Conservation (phyloP, 106 monocot genomes). For the Allium cepa region DNA sequence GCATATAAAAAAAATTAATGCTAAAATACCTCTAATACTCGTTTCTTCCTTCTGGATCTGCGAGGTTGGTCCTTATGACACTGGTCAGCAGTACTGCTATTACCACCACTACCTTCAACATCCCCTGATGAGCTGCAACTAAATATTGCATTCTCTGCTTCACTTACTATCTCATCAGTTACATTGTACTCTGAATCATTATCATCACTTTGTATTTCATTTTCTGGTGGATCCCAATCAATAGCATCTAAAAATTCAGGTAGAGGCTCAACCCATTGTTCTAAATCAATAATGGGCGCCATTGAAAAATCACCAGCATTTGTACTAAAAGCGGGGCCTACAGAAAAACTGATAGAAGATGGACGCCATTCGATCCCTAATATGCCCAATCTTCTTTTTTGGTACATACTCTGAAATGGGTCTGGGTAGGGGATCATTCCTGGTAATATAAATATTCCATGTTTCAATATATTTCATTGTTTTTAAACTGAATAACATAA, state of each 20-base stretch:
- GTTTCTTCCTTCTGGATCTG: constrained; percentile 74
- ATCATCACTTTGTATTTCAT: constrained; percentile 83
- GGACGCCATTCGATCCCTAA: constrained; percentile 92
- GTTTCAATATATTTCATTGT: neutral
- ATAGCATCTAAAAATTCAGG: constrained; percentile 82
- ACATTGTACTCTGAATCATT: constrained; percentile 92
- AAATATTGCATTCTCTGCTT: constrained; percentile 53
- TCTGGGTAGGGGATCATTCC: constrained; percentile 96
- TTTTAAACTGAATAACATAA: neutral
- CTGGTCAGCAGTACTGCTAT: constrained; percentile 32
- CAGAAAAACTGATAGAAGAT: constrained; percentile 69
- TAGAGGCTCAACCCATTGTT: constrained; percentile 71
- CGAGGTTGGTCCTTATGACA: constrained; percentile 41
- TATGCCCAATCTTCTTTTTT: constrained; percentile 63
- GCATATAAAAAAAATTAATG: too few species aligned
- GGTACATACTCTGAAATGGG: constrained; percentile 91
- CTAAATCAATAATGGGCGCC: constrained; percentile 66
- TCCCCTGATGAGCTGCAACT: constrained; percentile 52
- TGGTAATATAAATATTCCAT: constrained; percentile 20
- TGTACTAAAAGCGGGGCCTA: constrained; percentile 67
- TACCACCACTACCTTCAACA: constrained; percentile 47
- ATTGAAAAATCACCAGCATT: constrained; percentile 62
- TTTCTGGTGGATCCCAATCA: constrained; percentile 77
- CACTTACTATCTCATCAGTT: constrained; percentile 73
- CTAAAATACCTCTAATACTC: constrained; percentile 46